A percentile compares a stretch with the other conserved stretches of the same genome.
Evolutionary conservation across 2,329 filamentous ascomycete genomes (phyloP).

Genomic region (Alternaria postmessia): DNA sequence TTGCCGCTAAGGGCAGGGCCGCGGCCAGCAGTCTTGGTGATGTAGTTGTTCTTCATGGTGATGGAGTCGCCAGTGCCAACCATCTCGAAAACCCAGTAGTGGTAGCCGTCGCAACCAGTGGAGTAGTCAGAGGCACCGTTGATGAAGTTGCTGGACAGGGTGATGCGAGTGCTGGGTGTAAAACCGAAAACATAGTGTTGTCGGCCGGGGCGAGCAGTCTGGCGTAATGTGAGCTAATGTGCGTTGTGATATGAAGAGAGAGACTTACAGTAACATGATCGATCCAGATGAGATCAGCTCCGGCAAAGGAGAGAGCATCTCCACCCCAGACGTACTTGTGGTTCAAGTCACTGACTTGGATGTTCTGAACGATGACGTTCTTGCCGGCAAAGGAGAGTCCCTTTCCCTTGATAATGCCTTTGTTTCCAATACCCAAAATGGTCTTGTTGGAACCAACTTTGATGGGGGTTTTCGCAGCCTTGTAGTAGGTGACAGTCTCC

Average conservation of each 20-base stretch:
- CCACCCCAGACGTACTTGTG: not conserved
- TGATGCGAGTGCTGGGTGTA: not conserved
- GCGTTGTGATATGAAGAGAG: too few relatives aligned
- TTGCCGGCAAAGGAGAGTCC: not conserved
- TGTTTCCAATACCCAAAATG: slow-evolving; percentile 49
- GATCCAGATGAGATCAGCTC: not conserved
- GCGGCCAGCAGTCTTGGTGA: not conserved
- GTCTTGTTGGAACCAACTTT: slow-evolving; percentile 51
- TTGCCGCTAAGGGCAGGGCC: not conserved
- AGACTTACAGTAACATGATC: not conserved
- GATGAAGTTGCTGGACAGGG: not conserved
- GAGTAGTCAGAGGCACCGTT: not conserved
- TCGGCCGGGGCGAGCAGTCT: not conserved
- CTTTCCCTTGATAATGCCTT: slow-evolving; percentile 45
- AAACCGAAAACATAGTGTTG: not conserved
- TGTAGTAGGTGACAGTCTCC: slow-evolving; percentile 20
- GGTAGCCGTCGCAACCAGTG: not conserved
- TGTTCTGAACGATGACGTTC: not conserved
- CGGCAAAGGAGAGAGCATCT: not conserved
- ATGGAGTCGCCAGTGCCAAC: slow-evolving; percentile 1
- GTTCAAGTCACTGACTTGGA: not conserved
- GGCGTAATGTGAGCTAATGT: not conserved
- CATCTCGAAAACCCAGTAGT: slow-evolving; percentile 2
- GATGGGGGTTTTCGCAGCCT: slow-evolving; percentile 34
- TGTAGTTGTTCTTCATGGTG: not conserved